Evolutionary conservation across 2,329 filamentous ascomycete genomes (phyloP), one percentile per base, ranked within the genome.

Genomic region (Sodiomyces alkalinus): DNA sequence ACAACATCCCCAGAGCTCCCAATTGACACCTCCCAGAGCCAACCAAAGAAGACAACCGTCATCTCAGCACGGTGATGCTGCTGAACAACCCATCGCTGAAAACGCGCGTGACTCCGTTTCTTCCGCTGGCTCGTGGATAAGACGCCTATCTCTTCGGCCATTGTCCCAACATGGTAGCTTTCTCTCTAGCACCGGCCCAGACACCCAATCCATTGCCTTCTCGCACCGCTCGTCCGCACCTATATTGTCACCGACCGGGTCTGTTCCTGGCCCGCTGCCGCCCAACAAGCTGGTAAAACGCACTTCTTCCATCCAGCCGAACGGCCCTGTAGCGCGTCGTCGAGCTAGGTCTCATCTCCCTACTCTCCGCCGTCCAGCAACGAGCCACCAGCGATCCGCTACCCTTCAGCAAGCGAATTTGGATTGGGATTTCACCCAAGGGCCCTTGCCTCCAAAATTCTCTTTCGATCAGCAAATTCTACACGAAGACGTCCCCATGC

Each of bases 211-310:
- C 3, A 48, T 80, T 22, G 62, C 63, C 26, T 68, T 70, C 46
- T 80, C 75, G 12, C 67, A 80, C 51, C 68, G 64, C 33, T 82
- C 78, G 19, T 66, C 62, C 2, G 70, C 65, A 15, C 74, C 77
- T 11, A 77, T 83, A 33, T 49, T 78, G 14, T 51, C 55, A 7
- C 50, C 56, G 14, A 41, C 49, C 11, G 45, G 44, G 23, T 45
- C 56, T 12, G 34, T 48, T 12, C 54, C 47, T 38, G 52, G 49
- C 39, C 61, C 60, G 35, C 49, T 70, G 18, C 58, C 69, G 7
- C 75, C 73, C 12, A 86, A 86, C 51, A 85, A 82, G 55, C 60
- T 86, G 22, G 78, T 85, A 29, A 87, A 87, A 53, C 71, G 79
- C 34, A 63, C 69, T 20, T 64, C 74, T 3, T 71, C 76, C 13